A percentile compares a stretch with the other conserved stretches of the same genome.
phyloP scores from a whole-genome alignment of 1,284 basidiomycete species.

The Caloboletus inedulis region DNA sequence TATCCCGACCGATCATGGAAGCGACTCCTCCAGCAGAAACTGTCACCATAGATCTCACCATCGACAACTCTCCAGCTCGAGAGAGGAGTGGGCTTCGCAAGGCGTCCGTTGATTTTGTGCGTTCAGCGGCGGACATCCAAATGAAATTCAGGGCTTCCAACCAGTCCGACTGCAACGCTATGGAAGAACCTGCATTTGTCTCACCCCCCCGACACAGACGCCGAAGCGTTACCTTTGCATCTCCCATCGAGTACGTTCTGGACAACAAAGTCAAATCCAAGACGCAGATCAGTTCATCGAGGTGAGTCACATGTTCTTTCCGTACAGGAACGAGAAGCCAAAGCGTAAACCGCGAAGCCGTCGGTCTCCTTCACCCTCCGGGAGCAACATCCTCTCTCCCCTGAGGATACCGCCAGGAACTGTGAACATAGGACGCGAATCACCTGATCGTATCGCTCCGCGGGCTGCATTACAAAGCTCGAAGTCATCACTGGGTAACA shows the following conservation, averaged over 20 bases:
- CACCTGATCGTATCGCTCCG: neutral
- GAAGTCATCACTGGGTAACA: slow-evolving; percentile 9
- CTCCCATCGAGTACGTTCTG: slow-evolving; percentile 22
- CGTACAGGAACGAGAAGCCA: neutral
- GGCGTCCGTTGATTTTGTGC: neutral
- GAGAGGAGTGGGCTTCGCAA: neutral
- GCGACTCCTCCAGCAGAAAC: slow-evolving; percentile 11
- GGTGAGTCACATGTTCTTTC: slow-evolving; percentile 2
- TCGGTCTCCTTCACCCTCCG: neutral
- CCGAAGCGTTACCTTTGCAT: slow-evolving; percentile 32
- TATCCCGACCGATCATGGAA: slow-evolving; percentile 1
- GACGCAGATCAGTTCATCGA: slow-evolving; percentile 3
- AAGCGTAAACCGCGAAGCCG: neutral
- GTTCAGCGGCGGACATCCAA: neutral
- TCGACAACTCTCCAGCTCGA: slow-evolving; percentile 17
- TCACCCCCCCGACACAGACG: slow-evolving; percentile 10
- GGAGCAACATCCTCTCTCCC: slow-evolving; percentile 17
- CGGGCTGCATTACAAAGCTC: neutral
- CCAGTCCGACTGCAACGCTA: neutral
- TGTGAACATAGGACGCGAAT: neutral
- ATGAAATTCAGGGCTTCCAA: neutral
- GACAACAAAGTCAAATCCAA: slow-evolving; percentile 2
- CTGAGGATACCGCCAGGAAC: slow-evolving; percentile 12
- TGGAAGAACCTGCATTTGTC: neutral
- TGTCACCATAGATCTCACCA: slow-evolving; percentile 31